phyloP scores from a whole-genome alignment of 148 eudicot genomes.

The Camellia lanceoleosa region DNA sequence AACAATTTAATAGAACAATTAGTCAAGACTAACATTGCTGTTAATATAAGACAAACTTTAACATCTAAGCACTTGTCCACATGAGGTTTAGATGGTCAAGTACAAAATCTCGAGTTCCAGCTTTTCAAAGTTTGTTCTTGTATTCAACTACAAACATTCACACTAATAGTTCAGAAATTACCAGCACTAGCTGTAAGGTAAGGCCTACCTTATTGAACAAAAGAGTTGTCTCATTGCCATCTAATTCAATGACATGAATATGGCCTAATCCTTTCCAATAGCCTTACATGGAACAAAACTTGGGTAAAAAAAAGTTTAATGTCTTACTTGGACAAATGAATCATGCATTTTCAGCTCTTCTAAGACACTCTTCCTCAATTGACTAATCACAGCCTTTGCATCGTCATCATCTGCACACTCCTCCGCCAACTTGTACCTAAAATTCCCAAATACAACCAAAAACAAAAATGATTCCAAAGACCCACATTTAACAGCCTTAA shows the following conservation, averaged over 20 bases:
- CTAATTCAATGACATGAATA: background rate
- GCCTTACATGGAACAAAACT: background rate
- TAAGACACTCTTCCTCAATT: constrained; percentile 53
- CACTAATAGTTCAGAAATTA: background rate
- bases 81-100: too few relatives aligned
- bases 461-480: background rate
- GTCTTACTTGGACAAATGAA: constrained; percentile 71
- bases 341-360: constrained; percentile 83
- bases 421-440: constrained; percentile 85
- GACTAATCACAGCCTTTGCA: constrained; percentile 55
- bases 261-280: background rate
- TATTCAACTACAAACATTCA: too few relatives aligned
- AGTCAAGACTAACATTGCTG: too few relatives aligned
- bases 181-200: background rate
- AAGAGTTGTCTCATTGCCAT: background rate
- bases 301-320: background rate
- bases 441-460: background rate
- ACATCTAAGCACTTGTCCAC: too few relatives aligned
- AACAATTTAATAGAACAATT: too few relatives aligned
- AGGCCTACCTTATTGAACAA: background rate
- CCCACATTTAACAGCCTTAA: background rate
- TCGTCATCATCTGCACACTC: constrained; percentile 95
- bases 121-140: too few relatives aligned
- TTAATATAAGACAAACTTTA: too few relatives aligned
- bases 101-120: too few relatives aligned